These are phyloP conservation scores for Yamadazyma sp. DNA, from an alignment of 805 yeast genomes.

Conservation along the genomic window DNA sequence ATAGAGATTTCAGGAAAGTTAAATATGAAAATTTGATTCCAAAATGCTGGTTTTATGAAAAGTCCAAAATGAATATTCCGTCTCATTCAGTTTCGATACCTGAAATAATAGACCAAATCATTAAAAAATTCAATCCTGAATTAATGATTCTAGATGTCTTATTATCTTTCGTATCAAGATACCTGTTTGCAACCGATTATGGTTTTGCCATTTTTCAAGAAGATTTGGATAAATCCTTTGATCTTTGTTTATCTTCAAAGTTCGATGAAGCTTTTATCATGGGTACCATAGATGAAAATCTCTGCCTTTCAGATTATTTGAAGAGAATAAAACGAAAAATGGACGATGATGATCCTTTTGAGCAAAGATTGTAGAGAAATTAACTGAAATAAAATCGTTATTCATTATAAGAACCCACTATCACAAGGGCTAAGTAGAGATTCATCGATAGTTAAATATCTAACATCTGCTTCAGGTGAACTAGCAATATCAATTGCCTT, in stretches of 20 bases:
- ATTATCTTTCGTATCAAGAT: background rate
- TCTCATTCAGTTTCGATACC: background rate
- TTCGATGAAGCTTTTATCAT: conserved; percentile 5
- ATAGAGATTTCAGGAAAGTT: conserved; percentile 1
- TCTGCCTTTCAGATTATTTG: conserved; percentile 1
- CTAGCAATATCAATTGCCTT: conserved; percentile 1
- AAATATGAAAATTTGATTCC: conserved; percentile 4
- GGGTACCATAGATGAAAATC: conserved; percentile 3
- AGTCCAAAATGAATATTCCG: background rate
- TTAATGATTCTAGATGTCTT: conserved; percentile 4
- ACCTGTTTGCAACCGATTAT: conserved; percentile 2
- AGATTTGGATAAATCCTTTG: conserved; percentile 2
- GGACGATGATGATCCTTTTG: background rate
- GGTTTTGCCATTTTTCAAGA: conserved; percentile 2
- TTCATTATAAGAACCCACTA: too few species aligned
- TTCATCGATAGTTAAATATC: background rate
- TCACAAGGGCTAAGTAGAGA: background rate
- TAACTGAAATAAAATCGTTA: too few species aligned
- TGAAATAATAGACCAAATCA: conserved; percentile 1
- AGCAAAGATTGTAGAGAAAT: background rate
- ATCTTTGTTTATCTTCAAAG: background rate
- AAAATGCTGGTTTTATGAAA: conserved; percentile 4
- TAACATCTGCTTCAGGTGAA: background rate
- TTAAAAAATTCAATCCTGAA: background rate
- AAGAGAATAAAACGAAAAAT: background rate